Percentiles rank a stretch among this genome's conserved stretches.
These are phyloP conservation scores for Aspergillus tubingensis DNA, from an alignment of 2,329 filamentous ascomycete species.

Conservation along the genomic window DNA sequence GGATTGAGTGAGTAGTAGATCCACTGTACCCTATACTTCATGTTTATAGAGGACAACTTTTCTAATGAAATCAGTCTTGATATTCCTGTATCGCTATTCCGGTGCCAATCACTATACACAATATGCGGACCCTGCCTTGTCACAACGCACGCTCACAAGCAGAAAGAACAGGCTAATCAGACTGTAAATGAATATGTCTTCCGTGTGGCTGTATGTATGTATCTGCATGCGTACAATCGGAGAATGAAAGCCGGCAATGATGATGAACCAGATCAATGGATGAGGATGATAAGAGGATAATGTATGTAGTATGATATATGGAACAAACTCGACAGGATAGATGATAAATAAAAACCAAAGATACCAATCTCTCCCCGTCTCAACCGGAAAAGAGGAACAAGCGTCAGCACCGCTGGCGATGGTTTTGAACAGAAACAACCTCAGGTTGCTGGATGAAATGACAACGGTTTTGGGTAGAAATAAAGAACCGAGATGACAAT, in stretches of 20 bases:
- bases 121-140: neutral
- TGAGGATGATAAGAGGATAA: neutral
- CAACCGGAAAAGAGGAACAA: constrained; percentile 6
- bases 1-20: too few relatives aligned
- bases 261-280: neutral
- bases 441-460: constrained; percentile 9
- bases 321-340: constrained; percentile 6
- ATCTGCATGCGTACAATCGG: constrained; percentile 2
- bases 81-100: constrained; percentile 1
- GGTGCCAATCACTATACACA: constrained; percentile 6
- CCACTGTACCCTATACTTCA: too few relatives aligned
- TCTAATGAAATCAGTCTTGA: neutral
- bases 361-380: constrained; percentile 4
- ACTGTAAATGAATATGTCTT: neutral
- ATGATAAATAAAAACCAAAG: constrained; percentile 6
- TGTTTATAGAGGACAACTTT: neutral
- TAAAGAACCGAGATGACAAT: constrained; percentile 16
- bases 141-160: neutral
- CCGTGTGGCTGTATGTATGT: constrained; percentile 2
- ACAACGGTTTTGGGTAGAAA: neutral
- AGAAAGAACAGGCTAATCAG: neutral
- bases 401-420: constrained; percentile 21
- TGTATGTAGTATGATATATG: constrained; percentile 1
- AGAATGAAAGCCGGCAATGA: neutral
- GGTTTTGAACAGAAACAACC: constrained; percentile 1